phyloP scores from a whole-genome alignment of 768 basidiomycete genomes.

The Lactarius quietus region DNA sequence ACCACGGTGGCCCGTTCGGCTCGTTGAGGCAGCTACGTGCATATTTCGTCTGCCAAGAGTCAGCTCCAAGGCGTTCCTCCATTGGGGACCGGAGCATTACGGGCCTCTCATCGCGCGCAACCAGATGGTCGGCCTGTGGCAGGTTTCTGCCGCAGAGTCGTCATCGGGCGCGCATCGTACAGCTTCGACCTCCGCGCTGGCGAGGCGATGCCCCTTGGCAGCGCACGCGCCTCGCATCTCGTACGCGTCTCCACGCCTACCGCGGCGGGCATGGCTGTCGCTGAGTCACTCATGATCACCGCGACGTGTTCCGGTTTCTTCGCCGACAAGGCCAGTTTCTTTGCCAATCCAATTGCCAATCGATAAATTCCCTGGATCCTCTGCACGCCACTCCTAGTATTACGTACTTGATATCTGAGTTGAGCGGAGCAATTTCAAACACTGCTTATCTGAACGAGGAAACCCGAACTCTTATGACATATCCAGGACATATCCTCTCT shows the following conservation, averaged over 20 bases:
- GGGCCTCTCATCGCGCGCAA: constrained; percentile 91
- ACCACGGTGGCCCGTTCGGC: constrained; percentile 42
- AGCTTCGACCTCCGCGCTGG: constrained; percentile 82
- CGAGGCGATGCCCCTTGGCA: constrained; percentile 99
- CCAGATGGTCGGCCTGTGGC: constrained; percentile 99
- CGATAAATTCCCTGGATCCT: no score
- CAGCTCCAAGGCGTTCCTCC: constrained; percentile 94
- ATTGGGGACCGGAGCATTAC: constrained; percentile 95
- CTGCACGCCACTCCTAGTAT: no score
- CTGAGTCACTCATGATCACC: constrained; percentile 89
- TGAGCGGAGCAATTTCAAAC: no score
- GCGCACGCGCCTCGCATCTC: constrained; percentile 87
- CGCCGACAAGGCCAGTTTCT: no score
- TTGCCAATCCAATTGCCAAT: no score
- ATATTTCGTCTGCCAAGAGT: constrained; percentile 90
- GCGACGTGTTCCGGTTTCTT: no score
- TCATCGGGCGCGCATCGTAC: constrained; percentile 91
- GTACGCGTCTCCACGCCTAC: constrained; percentile 85
- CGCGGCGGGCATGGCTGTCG: constrained; percentile 94
- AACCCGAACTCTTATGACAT: no score
- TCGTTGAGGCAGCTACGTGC: constrained; percentile 67
- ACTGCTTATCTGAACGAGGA: no score
- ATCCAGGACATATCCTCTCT: no score
- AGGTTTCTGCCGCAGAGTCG: constrained; percentile 98
- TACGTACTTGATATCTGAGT: no score